Percentiles rank a stretch among this genome's conserved stretches.
Evolutionary conservation across 164 flowering plant genomes (phyloP).

Genomic region (Litsea cubeba): DNA sequence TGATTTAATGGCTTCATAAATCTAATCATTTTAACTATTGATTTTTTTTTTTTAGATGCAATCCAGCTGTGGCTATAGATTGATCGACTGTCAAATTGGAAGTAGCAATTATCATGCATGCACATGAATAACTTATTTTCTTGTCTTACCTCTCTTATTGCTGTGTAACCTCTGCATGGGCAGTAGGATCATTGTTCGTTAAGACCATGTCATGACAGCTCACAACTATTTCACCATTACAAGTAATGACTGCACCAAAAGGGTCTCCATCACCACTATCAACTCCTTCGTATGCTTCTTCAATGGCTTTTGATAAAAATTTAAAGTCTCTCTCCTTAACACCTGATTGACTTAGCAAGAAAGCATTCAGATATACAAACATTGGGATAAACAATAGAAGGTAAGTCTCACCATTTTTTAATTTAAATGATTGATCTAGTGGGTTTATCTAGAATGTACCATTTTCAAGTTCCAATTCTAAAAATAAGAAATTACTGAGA

Average conservation of each 20-base stretch:
- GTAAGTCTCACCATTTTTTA: too few relatives aligned
- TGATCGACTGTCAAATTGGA: too few relatives aligned
- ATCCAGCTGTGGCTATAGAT: too few relatives aligned
- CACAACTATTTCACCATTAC: conserved; percentile 76
- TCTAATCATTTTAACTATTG: too few relatives aligned
- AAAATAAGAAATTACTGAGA: too few relatives aligned
- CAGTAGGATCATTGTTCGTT: conserved; percentile 83
- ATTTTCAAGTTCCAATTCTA: too few relatives aligned
- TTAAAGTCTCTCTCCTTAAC: conserved; percentile 85
- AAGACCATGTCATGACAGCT: conserved; percentile 96
- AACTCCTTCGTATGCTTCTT: conserved; percentile 94
- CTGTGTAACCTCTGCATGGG: conserved; percentile 98
- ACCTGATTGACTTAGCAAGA: conserved; percentile 33
- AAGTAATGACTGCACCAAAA: conserved; percentile 92
- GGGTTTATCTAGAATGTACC: too few relatives aligned
- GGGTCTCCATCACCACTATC: conserved; percentile 95
- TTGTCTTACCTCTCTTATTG: conserved; percentile 81
- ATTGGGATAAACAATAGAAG: too few relatives aligned
- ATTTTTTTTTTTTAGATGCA: too few relatives aligned
- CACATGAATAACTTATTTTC: not conserved
- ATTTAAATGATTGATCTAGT: too few relatives aligned
- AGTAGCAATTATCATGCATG: not conserved
- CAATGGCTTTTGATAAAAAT: conserved; percentile 77
- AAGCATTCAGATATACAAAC: too few relatives aligned
- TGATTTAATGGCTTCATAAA: too few relatives aligned